Base-by-base conservation (phyloP, 176 grass and related monocot species). In the Avena sativa region DNA sequence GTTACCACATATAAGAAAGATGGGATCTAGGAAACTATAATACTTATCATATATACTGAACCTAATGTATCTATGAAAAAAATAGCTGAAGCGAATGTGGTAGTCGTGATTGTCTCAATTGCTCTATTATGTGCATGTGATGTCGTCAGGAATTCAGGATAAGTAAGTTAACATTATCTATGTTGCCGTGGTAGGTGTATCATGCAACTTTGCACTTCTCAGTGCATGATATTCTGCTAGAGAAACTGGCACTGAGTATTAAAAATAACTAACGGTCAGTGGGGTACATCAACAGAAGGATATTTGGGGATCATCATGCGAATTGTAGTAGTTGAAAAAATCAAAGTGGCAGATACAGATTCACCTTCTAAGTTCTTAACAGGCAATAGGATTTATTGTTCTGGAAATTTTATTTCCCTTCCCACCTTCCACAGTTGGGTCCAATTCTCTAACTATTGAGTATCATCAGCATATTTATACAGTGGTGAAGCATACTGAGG, bases 211-310 rank as follows among this genome's bases (percentile, higher is more conserved):
- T 44, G 68, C 36, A 43, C 34, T 40, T 20, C 67, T 71, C 9
- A 15, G 36, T 71, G 36, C 68, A 44, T 71, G 68, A 71, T 71
- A 71, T 71, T 71, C 68, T 71, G 36, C 67, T 70, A 43, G 36
- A 43, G 36, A 20, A 69, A 71, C 67, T 20, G 1, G 36, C 36
- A 71, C 17, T 40, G 8, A 71, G 3, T 20, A 71, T 19, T 20
- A 8, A 58, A 11, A 63, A 62, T 19, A 4, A 61, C 59, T 61
- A 63, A 55, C 12, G 14, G 3, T 53, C 13, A 53, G 15, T 4
- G 8, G 7, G 46, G 9, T 48, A 48, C 46, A 48, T 10, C 46
- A 48, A 48, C 46, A 48, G 46, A 48, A 48, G 46, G 9, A 59
- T 59, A 59, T 59, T n/a, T 28, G 25, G 8, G 12, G 9, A 49